phyloP scores from a whole-genome alignment of 106 monocot species.

The Dioscorea zingiberensis region DNA sequence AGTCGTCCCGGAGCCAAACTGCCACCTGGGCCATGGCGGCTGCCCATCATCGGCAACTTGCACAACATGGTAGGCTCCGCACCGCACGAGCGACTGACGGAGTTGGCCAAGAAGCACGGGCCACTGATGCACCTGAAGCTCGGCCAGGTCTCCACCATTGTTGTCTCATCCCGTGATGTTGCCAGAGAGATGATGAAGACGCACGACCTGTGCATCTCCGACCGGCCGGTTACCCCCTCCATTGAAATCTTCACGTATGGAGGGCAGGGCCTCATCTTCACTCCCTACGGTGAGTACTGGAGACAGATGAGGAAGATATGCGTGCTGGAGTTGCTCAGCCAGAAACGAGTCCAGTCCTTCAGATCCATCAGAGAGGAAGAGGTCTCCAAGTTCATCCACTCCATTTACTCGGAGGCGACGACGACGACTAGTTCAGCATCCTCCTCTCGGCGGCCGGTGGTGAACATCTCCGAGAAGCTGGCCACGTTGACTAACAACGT shows the following conservation, averaged over 20 bases:
- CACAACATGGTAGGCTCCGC: not conserved
- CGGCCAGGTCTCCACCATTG: constrained; percentile 9
- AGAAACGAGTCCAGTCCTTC: constrained; percentile 2
- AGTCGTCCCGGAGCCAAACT: too few species aligned
- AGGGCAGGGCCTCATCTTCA: not conserved
- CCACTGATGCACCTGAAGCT: constrained; percentile 12
- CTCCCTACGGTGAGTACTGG: constrained; percentile 14
- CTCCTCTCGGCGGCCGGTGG: not conserved
- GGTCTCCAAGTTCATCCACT: not conserved
- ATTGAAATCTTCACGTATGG: not conserved
- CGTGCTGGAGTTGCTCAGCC: constrained; percentile 1
- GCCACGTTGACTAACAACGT: not conserved
- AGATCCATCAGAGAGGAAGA: constrained; percentile 3
- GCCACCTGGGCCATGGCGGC: constrained; percentile 6
- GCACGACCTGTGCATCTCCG: not conserved
- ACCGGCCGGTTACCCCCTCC: not conserved
- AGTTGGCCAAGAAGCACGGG: constrained; percentile 6
- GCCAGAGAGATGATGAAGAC: constrained; percentile 6
- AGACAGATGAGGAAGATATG: constrained; percentile 5
- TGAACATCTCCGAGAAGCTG: constrained; percentile 3
- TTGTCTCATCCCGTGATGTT: constrained; percentile 1
- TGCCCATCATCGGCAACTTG: constrained; percentile 6
- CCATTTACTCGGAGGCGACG: not conserved
- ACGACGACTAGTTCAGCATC: too few species aligned
- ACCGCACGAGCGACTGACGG: not conserved